Base-by-base conservation (phyloP, 805 yeast species). In the Ogataea haglerorum region DNA sequence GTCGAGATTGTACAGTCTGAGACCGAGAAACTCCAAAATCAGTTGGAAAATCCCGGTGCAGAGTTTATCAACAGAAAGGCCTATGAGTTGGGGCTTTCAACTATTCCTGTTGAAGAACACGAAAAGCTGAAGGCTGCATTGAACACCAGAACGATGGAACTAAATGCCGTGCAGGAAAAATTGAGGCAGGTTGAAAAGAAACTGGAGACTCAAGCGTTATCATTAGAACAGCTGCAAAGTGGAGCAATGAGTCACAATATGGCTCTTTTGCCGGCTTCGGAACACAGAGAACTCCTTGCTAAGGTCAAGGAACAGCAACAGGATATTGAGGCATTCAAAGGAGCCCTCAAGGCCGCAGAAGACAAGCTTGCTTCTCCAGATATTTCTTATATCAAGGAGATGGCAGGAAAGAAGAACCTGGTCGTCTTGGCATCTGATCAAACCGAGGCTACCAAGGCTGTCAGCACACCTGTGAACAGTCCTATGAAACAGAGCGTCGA, bases 51-150 rank as follows among this genome's bases (percentile, higher is more conserved):
- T 9, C 75, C 76, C 8, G 48, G 61, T 3, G 42, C 56, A 14
- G 62, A 54, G 8, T 57, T 58, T 36, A 40, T 65, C 17, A 37
- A 36, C 8, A 47, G 47, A 8, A 60, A 59, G 30, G 65, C 72
- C 5, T 26, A 47, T 10, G 44, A 34, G 16, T 57, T 48, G 33
- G 60, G 61, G 5, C 39, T 57, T 22, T 44, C 47, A 5, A 45
- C 55, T 31, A 42, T 63, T 16, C 23, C 47, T 4, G 14, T 13
- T 7, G 21, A 14, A 4, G 42, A 45, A 15, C 16, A 38, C 30
- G 25, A 18, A 12, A 22, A 25, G 28, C 32, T 8, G 28, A 43
- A 5, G 36, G 19, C n/a, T 24, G 14, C 4, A 16, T 17, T 33
- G 16, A 15, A 30, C 28, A 21, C 16, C 34, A 18, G 26, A 36